phyloP scores from a whole-genome alignment of 2,329 filamentous ascomycete genomes.

The Camptophora hylomeconis region DNA sequence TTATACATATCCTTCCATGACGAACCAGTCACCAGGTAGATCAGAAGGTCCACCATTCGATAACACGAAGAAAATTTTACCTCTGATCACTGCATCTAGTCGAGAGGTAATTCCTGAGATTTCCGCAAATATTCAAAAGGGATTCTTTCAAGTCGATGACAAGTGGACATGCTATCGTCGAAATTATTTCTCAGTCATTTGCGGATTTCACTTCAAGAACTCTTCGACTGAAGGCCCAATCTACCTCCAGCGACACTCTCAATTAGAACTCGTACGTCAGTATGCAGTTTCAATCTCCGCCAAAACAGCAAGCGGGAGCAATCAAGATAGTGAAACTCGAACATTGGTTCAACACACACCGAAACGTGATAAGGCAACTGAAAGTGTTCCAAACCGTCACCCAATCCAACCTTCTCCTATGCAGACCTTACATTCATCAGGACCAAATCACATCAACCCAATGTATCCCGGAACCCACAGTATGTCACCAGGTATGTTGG shows the following conservation, averaged over 20 bases:
- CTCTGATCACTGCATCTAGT: slow-evolving; percentile 22
- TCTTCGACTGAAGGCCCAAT: slow-evolving; percentile 41
- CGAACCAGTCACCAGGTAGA: slow-evolving; percentile 4
- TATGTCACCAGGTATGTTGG: slow-evolving; percentile 4
- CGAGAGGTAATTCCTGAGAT: slow-evolving; percentile 56
- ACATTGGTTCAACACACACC: slow-evolving; percentile 84
- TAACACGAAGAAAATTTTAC: slow-evolving; percentile 25
- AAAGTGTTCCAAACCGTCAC: slow-evolving; percentile 49
- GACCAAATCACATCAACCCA: slow-evolving; percentile 11
- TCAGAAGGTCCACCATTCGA: slow-evolving; percentile 31
- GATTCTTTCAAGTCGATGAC: slow-evolving; percentile 67
- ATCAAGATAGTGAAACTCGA: slow-evolving; percentile 60
- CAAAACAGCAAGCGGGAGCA: slow-evolving; percentile 43
- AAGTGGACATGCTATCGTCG: slow-evolving; percentile 89
- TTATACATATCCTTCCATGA: neutral
- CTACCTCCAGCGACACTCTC: slow-evolving; percentile 38
- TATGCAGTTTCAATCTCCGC: slow-evolving; percentile 80
- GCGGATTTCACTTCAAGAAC: slow-evolving; percentile 60
- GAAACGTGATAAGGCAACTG: slow-evolving; percentile 79
- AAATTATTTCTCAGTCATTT: slow-evolving; percentile 81
- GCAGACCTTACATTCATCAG: slow-evolving; percentile 34
- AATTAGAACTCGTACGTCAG: slow-evolving; percentile 49
- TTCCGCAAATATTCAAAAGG: slow-evolving; percentile 71
- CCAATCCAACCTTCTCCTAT: slow-evolving; percentile 53
- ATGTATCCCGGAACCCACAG: slow-evolving; percentile 8